Conservation (phyloP, 495 filamentous ascomycete species). For the Podospora comata region DNA sequence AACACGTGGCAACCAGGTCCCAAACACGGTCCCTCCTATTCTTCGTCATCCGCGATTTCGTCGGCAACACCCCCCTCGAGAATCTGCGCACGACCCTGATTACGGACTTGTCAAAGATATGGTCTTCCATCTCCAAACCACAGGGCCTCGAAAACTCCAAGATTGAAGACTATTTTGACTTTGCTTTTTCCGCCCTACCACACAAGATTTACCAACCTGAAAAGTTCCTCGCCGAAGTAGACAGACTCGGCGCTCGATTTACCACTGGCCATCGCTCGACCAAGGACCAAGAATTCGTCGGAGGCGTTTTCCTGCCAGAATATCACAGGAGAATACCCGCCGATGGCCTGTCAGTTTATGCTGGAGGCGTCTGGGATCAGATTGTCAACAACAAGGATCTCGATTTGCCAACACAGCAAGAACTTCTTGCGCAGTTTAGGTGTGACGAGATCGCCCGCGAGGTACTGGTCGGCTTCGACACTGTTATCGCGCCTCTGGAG, state of each 20-base stretch:
- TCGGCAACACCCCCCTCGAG: constrained; percentile 82
- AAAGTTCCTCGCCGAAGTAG: constrained; percentile 78
- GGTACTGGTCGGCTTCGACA: constrained; percentile 79
- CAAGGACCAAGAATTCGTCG: constrained; percentile 67
- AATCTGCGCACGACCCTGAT: constrained; percentile 87
- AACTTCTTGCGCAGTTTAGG: constrained; percentile 92
- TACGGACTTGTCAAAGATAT: constrained; percentile 85
- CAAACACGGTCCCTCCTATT: constrained; percentile 90
- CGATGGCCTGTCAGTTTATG: constrained; percentile 90
- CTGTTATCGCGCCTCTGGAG: constrained; percentile 76
- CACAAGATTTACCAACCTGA: constrained; percentile 96
- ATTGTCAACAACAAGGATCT: constrained; percentile 98
- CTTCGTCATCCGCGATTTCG: constrained; percentile 96
- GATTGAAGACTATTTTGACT: constrained; percentile 97
- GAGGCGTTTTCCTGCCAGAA: constrained; percentile 83
- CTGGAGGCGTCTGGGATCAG: constrained; percentile 93
- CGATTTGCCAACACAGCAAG: constrained; percentile 94
- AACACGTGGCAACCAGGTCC: constrained; percentile 51
- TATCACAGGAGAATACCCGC: constrained; percentile 96
- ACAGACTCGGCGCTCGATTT: constrained; percentile 77
- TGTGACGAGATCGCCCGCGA: constrained; percentile 94
- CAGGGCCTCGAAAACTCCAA: constrained; percentile 79
- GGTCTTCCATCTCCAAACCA: constrained; percentile 88
- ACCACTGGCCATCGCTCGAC: constrained; percentile 68
- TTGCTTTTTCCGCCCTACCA: constrained; percentile 90